Base-by-base conservation (phyloP, 768 basidiomycete genomes). In the Mycena capillaripes region DNA sequence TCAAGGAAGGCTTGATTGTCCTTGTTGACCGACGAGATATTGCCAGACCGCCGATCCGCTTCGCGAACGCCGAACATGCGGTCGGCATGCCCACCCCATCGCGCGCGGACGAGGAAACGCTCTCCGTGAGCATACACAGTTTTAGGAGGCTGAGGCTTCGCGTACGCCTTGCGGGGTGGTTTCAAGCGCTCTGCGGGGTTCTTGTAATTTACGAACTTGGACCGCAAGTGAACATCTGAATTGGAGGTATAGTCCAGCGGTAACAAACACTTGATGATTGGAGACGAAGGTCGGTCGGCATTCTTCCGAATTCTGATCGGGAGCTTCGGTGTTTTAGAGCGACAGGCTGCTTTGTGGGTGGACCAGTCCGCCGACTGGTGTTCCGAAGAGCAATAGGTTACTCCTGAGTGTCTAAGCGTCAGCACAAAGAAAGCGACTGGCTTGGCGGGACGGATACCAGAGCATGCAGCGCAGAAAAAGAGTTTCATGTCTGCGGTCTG, bases 181-280 rank as follows among this genome's bases (percentile, higher is more conserved):
- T 75, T 75, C 19, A 75, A 12, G 2, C 73, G 69, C 4, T 74
- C 73, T 16, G 34, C 30, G 2, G 73, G 73, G 36, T 75, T 75
- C 0, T 12, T 7, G 3, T 34, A 67, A 25, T 32, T 66, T 6
- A n/a, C 27, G 23, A 71, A 60, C 10, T 66, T 46, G 23, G 32
- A 11, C 2, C 60, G 60, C 3, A 25, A 48, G 16, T 38, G 32
- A 44, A 44, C 14, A n/a, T n/a, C n/a, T n/a, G 21, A 30, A 50
- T 6, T 27, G 50, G n/a, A n/a, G n/a, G n/a, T n/a, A 69, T 69
- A 69, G 1, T 53, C 40, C 30, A 69, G 27, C 8, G 38, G 68
- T 2, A 69, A 32, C 9, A 56, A n/a, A 2, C 56, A 32, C 11
- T 36, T 62, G 21, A 29, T 60, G 53, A 69, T 25, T 21, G 52